Evolutionary conservation across 208 protist species (phyloP), one percentile per base, ranked within the genome.

Genomic region (Borovskyia barvae): DNA sequence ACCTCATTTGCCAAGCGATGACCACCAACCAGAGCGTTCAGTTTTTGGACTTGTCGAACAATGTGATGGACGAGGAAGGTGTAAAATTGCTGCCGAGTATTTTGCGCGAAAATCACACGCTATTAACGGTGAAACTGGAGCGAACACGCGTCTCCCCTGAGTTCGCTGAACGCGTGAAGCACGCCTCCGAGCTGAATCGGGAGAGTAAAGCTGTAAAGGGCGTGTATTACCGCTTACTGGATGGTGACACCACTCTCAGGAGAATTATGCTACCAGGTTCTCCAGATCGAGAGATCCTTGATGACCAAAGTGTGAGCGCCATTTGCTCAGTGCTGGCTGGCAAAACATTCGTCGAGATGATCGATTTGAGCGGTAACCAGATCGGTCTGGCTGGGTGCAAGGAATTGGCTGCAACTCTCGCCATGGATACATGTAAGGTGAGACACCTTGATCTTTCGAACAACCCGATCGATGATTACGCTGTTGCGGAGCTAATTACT

Each of bases 1-100:
- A 65, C n/a, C 52, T 58, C 3, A 52, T 97, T 1, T 85, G 77
- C 49, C 71, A 93, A 5, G 75, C 83, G n/a, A 62, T 97, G n/a
- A 29, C 71, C 3, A 48, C 51, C 24, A 97, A 97, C 56, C 58
- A 45, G 11, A 70, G 60, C 2, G 62, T 97, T 45, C 48, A 75
- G 39, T 15, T 59, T 19, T 46, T 97, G 6, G 66, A 93, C 57
- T 54, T 95, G 32, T 75, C 72, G 26, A 71, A 86, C 61, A 96
- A 95, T 66, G 56, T 75, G 17, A 75, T 94, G 36, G 67, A 68
- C 26, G 46, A 75, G 17, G 67, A 66, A 11, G 78, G 77, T 22
- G 84, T 81, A 0, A 35, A 61, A 29, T 76, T 24, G 14, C 82
- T 93, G 40, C 43, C 56, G 3, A 65, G 80, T 14, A 84, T 93